Evolutionary conservation across 1,139 yeast genomes (phyloP), one percentile per base, ranked within the genome.

Genomic region (Chernovozyma aurita): DNA sequence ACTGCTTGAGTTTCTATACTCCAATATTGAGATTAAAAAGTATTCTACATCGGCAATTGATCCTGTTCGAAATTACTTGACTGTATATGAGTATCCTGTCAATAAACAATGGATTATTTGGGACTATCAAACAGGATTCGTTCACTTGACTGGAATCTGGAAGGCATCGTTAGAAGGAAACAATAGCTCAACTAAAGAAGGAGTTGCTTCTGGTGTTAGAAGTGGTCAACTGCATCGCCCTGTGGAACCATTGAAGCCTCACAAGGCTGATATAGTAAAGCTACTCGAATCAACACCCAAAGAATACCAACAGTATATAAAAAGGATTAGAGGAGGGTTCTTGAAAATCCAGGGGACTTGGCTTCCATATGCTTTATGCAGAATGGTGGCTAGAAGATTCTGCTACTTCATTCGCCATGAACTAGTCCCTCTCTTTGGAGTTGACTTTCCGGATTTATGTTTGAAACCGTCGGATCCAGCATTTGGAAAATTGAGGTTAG

Each of bases 261-360:
- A 80, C 52, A 85, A 80, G 58, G 85, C 92, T 13, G 92, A 83
- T 59, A 84, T 85, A 34, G 86, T 81, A 38, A 80, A 80, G 55
- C 63, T 85, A 32, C 65, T 85, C 30, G 94, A 85, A 53, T 77
- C 81, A 36, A 79, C 84, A 21, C 94, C 88, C 4, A 82, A 75
- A 49, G 61, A 73, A 46, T 77, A 75, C 56, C 86, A 80, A 28
- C 65, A 64, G 22, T 75, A 75, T 30, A 76, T 87, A 38, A 77
- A 79, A 47, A 72, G 96, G 34, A 87, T 88, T 16, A 66, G 97
- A 38, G 97, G 97, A 31, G 97, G 97, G 3, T 86, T 80, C 50
- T 71, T 90, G 47, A 88, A 87, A 65, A 86, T 90, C 48, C 97
- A 90, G 62, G 97, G 97, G 2, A 87, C 96, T 4, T 90, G 97